These are phyloP conservation scores for Bruguiera hainesii DNA, from an alignment of 441 rosid species.

Conservation along the genomic window DNA sequence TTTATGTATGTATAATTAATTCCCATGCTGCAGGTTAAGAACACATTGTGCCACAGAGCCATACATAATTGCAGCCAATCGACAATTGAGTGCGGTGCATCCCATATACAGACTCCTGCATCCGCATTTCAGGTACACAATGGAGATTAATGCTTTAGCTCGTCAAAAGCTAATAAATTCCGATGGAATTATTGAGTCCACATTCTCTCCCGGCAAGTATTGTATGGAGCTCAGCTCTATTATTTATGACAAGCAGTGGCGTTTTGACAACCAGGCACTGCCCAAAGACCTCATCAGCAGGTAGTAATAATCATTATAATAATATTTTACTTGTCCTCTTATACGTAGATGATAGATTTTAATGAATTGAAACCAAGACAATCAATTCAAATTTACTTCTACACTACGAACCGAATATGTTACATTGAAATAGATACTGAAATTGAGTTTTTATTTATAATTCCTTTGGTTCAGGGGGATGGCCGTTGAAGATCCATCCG, in stretches of 20 bases:
- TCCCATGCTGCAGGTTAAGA: slow-evolving; percentile 43
- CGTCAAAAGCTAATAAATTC: slow-evolving; percentile 48
- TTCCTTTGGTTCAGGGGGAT: slow-evolving; percentile 37
- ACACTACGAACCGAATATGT: no score
- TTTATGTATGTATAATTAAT: background rate
- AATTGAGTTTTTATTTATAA: no score
- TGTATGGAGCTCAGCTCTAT: slow-evolving; percentile 49
- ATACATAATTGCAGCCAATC: slow-evolving; percentile 60
- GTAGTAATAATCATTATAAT: slow-evolving; percentile 19
- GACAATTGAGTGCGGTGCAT: slow-evolving; percentile 74
- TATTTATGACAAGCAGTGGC: slow-evolving; percentile 55
- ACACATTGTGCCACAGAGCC: slow-evolving; percentile 75
- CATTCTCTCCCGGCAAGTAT: slow-evolving; percentile 50
- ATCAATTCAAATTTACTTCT: no score
- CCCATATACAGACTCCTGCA: slow-evolving; percentile 55
- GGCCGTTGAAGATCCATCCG: slow-evolving; percentile 51
- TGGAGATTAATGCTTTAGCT: slow-evolving; percentile 77
- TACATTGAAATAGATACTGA: background rate
- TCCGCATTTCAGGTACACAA: slow-evolving; percentile 80
- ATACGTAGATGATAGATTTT: background rate
- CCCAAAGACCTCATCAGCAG: slow-evolving; percentile 62
- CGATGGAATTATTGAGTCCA: slow-evolving; percentile 54
- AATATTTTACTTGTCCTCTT: background rate
- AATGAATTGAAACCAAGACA: no score
- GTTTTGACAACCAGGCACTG: slow-evolving; percentile 54